These are phyloP conservation scores for Flaveria robusta DNA, from an alignment of 129 eudicot species.

Conservation along the genomic window DNA sequence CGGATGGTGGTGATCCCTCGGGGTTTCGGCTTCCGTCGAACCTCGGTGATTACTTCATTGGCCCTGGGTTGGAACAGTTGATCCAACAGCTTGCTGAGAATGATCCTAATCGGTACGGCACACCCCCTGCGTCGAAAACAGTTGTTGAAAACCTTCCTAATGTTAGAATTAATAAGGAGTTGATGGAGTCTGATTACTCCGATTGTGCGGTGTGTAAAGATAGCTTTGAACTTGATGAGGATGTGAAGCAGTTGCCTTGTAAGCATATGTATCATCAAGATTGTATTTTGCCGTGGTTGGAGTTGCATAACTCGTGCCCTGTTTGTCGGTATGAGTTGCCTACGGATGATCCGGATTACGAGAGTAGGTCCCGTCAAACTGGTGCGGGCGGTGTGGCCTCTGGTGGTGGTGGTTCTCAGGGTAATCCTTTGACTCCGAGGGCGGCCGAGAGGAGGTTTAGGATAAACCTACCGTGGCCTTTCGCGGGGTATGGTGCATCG, in stretches of 20 bases:
- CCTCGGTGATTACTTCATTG: constrained; percentile 76
- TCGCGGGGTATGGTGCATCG: constrained; percentile 39
- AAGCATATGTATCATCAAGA: constrained; percentile 76
- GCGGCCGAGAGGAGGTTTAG: constrained; percentile 68
- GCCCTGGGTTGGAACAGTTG: constrained; percentile 84
- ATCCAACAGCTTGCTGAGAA: constrained; percentile 93
- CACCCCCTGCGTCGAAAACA: constrained; percentile 81
- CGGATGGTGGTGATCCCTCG: constrained; percentile 21
- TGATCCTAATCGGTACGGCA: constrained; percentile 82
- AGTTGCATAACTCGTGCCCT: constrained; percentile 81
- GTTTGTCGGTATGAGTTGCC: constrained; percentile 88
- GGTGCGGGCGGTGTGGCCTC: constrained; percentile 22
- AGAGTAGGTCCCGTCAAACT: constrained; percentile 44
- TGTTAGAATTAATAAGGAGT: constrained; percentile 49
- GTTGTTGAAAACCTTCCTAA: constrained; percentile 62
- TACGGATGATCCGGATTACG: constrained; percentile 84
- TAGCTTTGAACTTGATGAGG: constrained; percentile 59
- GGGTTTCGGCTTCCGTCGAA: constrained; percentile 54
- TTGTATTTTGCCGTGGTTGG: constrained; percentile 83
- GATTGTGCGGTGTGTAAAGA: constrained; percentile 90
- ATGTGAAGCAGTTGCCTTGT: constrained; percentile 72
- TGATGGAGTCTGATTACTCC: constrained; percentile 61
- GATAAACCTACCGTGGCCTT: constrained; percentile 70
- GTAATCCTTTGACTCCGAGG: constrained; percentile 46
- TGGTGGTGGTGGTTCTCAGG: constrained; percentile 30